A percentile compares a stretch with the other conserved stretches of the same genome.
Conservation (phyloP, 2,329 filamentous ascomycete species). For the Pochonia chlamydosporia region DNA sequence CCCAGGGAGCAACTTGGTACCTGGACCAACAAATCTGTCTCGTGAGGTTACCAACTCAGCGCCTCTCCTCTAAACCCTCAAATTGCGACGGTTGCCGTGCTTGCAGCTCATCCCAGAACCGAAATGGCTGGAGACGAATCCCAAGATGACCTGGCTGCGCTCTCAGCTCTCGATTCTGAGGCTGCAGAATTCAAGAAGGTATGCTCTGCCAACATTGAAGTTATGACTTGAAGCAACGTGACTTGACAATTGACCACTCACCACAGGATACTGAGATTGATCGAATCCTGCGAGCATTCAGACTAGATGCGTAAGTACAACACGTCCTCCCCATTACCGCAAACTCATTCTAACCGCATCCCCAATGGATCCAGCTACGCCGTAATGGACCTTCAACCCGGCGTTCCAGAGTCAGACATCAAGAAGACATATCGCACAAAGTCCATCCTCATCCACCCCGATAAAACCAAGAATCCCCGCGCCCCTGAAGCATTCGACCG, state of each 20-base stretch:
- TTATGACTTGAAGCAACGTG: too few relatives aligned
- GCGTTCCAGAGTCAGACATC: conserved; percentile 93
- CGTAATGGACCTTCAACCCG: conserved; percentile 90
- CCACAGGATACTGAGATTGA: conserved; percentile 87
- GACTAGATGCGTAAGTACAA: conserved; percentile 49
- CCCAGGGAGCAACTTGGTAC: too few relatives aligned
- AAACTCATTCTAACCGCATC: conserved; percentile 8
- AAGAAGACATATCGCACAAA: conserved; percentile 92
- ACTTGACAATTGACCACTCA: conserved; percentile 14
- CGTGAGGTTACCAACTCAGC: too few relatives aligned
- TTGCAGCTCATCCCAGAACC: background rate
- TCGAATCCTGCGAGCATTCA: conserved; percentile 86
- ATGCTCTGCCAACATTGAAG: conserved; percentile 14
- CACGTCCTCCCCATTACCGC: too few relatives aligned
- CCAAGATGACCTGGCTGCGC: conserved; percentile 64
- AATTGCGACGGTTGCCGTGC: background rate
- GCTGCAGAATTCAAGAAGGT: conserved; percentile 90
- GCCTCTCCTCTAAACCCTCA: too few relatives aligned
- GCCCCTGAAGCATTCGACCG: conserved; percentile 96
- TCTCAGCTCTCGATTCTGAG: conserved; percentile 77
- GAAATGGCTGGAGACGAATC: conserved; percentile 30
- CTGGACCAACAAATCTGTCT: too few relatives aligned
- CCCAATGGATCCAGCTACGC: conserved; percentile 61
- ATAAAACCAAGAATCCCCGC: conserved; percentile 87
- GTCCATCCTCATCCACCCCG: conserved; percentile 97